Evolutionary conservation across 1,284 basidiomycete genomes (phyloP), one percentile per base, ranked within the genome.

Genomic region (Lentinula novae-zelandiae): DNA sequence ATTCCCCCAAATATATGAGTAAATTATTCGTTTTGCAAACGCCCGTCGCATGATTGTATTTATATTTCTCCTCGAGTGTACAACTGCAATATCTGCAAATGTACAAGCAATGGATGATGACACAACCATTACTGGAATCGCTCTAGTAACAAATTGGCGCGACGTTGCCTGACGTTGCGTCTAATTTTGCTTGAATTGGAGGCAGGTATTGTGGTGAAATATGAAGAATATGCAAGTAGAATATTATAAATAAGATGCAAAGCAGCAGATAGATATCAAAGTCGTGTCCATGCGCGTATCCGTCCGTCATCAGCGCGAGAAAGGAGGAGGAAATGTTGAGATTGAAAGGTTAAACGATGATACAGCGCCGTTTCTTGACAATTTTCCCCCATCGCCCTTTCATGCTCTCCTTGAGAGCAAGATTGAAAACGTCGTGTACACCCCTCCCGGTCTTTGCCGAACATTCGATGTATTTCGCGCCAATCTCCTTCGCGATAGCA

Each of bases 401-500:
- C 84, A 96, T 83, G 69, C 93, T 93, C 79, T 96, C 93, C 72
- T 86, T 86, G 58, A 98, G 77, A 5, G 96, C 96, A 8, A 92
- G 84, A 63, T 90, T 85, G 74, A 99, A 99, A 51, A 99, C 96
- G 60, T 96, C 93, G 64, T 90, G 87, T 36, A 99, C 95, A 44
- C 95, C 95, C 33, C 81, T 80, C 13, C 93, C 92, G 22, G 89
- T 89, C 81, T 97, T 96, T 52, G 96, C 93, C 20, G 90, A 94
- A 76, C 96, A 99, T 76, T 99, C 96, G 65, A 93, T 80, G 73
- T 98, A 98, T 72, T 86, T 89, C n/a, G 96, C 96, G 22, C 94
- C 93, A 62, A 99, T 98, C 70, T 97, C 93, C 66, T 85, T 85
- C 13, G 95, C 94, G 15, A 97, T 88, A 49, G 78, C 79, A 15